phyloP scores from a whole-genome alignment of 352 stramenopile genomes.

The Phytophthora vignae region DNA sequence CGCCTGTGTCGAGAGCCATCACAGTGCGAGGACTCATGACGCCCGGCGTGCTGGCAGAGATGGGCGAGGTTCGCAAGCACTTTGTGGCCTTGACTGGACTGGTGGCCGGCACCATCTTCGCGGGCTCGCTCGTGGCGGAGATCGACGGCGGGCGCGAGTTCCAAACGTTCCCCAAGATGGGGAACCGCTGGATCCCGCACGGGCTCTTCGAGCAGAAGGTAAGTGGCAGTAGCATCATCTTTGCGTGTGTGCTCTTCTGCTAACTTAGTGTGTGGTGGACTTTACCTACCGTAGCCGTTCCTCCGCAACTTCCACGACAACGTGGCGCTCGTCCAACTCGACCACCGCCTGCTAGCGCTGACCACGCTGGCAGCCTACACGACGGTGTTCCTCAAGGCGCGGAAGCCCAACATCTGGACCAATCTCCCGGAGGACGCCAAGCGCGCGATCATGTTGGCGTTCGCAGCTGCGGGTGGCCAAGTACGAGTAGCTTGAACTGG shows the following conservation, averaged over 20 bases:
- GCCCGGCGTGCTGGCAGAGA: constrained; percentile 53
- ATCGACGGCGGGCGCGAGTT: constrained; percentile 98
- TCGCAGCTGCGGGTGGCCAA: constrained; percentile 62
- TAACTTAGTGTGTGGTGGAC: not conserved
- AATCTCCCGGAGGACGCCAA: constrained; percentile 71
- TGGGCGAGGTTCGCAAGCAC: constrained; percentile 61
- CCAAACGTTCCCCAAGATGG: constrained; percentile 97
- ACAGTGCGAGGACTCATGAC: constrained; percentile 65
- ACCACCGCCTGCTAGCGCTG: constrained; percentile 95
- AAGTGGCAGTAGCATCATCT: not conserved
- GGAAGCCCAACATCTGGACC: constrained; percentile 70
- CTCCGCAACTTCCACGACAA: constrained; percentile 97
- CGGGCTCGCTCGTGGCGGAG: constrained; percentile 86
- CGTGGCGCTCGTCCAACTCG: constrained; percentile 96
- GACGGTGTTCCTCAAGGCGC: constrained; percentile 59
- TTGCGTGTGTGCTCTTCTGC: not conserved
- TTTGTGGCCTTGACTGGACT: constrained; percentile 54
- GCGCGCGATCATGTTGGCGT: constrained; percentile 60
- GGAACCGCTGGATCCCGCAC: constrained; percentile 88
- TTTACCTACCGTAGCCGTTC: constrained; percentile 49
- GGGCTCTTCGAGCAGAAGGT: constrained; percentile 69
- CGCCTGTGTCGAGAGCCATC: constrained; percentile 55
- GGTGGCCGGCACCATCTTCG: constrained; percentile 46
- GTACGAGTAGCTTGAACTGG: constrained; percentile 9
- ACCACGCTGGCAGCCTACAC: constrained; percentile 75